Evolutionary conservation across 2,329 filamentous ascomycete genomes (phyloP).

Genomic region (Dothiorella sarmentorum): DNA sequence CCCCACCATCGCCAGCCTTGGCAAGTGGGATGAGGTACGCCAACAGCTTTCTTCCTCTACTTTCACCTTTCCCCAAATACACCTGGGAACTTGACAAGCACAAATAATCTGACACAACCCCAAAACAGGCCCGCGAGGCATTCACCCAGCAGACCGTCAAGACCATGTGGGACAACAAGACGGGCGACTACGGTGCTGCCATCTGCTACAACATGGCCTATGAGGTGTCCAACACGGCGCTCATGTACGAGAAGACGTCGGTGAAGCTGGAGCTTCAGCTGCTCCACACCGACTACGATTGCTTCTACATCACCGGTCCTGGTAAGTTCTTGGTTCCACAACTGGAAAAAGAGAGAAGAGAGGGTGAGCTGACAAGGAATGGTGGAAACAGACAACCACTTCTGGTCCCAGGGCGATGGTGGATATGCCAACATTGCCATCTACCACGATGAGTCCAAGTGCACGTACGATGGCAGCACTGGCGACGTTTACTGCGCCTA

Average conservation of each 20-base stretch:
- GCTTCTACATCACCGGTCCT: conserved; percentile 16
- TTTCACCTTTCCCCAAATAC: neutral
- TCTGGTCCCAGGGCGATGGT: conserved; percentile 13
- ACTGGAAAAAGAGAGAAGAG: too few relatives aligned
- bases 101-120: too few relatives aligned
- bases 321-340: neutral
- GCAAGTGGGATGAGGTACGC: conserved; percentile 10
- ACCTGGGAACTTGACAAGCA: too few relatives aligned
- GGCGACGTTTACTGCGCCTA: conserved; percentile 16
- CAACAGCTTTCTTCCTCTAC: too few relatives aligned
- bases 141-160: conserved; percentile 15
- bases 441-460: conserved; percentile 15
- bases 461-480: conserved; percentile 7
- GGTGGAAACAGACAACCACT: conserved; percentile 9
- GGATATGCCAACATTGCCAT: conserved; percentile 17
- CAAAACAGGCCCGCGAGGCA: conserved; percentile 2
- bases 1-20: conserved; percentile 9
- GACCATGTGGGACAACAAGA: conserved; percentile 6
- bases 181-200: conserved; percentile 8
- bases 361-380: neutral
- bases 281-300: conserved; percentile 17
- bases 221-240: conserved; percentile 12
- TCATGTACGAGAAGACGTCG: conserved; percentile 15
- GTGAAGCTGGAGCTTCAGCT: neutral
- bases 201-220: conserved; percentile 19